These are phyloP conservation scores for Saccharum spontaneum DNA, from an alignment of 176 grass and related monocot species.

Conservation along the genomic window DNA sequence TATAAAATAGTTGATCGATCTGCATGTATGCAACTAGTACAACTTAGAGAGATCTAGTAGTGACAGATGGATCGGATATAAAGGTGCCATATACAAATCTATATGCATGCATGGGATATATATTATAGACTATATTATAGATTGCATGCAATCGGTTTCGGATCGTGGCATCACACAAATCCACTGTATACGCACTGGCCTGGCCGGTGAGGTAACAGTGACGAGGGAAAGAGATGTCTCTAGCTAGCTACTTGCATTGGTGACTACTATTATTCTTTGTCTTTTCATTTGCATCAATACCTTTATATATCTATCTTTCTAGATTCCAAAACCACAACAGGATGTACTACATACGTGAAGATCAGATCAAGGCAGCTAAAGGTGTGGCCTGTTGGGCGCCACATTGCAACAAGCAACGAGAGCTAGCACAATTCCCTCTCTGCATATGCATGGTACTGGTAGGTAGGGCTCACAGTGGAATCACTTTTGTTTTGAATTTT, in stretches of 20 bases:
- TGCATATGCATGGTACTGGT: background rate
- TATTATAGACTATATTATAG: background rate
- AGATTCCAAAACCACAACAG: slow-evolving; percentile 21
- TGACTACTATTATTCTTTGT: background rate
- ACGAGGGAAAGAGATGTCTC: slow-evolving; percentile 23
- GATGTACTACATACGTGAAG: background rate
- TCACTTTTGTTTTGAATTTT: slow-evolving; percentile 35
- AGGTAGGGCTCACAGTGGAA: slow-evolving; percentile 13
- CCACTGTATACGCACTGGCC: background rate
- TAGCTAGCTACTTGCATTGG: background rate
- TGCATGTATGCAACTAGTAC: background rate
- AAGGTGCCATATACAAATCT: background rate
- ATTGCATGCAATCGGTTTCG: slow-evolving; percentile 27
- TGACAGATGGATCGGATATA: slow-evolving; percentile 28
- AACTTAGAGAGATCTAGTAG: slow-evolving; percentile 9
- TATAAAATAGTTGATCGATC: background rate
- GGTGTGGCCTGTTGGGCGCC: slow-evolving; percentile 31
- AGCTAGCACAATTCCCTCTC: background rate
- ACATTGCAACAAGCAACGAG: background rate
- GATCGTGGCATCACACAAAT: slow-evolving; percentile 43
- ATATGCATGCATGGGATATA: background rate
- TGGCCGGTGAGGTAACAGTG: slow-evolving; percentile 21
- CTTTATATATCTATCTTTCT: slow-evolving; percentile 1
- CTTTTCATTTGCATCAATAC: slow-evolving; percentile 8
- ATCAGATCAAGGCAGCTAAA: background rate